Conservation (phyloP, 176 grass and related monocot genomes). For the Leersia perrieri region DNA sequence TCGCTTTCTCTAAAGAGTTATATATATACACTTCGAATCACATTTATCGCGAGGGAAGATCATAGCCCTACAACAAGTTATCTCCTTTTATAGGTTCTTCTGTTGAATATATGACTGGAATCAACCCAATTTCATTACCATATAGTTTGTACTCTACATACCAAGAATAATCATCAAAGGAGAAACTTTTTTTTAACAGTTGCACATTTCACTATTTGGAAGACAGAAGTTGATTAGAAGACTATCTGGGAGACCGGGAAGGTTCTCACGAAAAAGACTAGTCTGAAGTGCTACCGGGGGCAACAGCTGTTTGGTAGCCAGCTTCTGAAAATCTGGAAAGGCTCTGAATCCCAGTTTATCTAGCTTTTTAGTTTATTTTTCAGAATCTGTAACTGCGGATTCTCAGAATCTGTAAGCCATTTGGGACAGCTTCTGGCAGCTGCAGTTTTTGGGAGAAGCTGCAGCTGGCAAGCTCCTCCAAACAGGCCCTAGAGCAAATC, state of each 20-base stretch:
- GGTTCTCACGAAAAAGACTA: not conserved
- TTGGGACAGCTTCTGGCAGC: no score
- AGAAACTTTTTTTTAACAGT: not conserved
- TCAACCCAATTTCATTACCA: not conserved
- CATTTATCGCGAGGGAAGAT: not conserved
- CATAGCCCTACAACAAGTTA: not conserved
- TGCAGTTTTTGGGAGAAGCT: no score
- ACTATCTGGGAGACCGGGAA: not conserved
- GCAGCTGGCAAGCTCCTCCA: no score
- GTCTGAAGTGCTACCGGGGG: not conserved
- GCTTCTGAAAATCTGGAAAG: no score
- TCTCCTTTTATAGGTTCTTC: not conserved
- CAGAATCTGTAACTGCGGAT: no score
- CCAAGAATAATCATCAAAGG: not conserved
- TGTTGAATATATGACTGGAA: not conserved
- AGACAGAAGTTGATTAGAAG: not conserved
- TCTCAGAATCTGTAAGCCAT: no score
- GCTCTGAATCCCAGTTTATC: no score
- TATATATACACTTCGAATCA: no score
- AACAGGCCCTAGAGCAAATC: not conserved
- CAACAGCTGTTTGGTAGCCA: no score
- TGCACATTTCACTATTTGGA: not conserved
- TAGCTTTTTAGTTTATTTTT: no score
- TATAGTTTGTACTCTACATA: not conserved
- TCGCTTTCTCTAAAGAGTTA: constrained; percentile 33